Conservation (phyloP, 768 basidiomycete genomes). For the Lentinus tigrinus region DNA sequence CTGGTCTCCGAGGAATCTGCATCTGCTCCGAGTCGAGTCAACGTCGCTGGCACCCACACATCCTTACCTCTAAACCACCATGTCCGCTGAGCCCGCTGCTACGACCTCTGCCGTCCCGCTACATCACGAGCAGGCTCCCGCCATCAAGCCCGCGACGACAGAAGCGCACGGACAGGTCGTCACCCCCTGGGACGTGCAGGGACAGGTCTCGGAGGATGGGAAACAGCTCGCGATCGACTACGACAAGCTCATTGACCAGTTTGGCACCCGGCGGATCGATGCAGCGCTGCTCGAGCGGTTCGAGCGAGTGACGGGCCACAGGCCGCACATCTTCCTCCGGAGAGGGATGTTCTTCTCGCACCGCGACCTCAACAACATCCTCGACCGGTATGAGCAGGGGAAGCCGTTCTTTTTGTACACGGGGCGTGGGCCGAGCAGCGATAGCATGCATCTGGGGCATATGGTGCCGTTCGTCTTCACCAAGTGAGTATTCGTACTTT, state of each 20-base stretch:
- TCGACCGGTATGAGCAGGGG: conserved; percentile 93
- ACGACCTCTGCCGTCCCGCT: conserved; percentile 5
- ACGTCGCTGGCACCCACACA: neutral
- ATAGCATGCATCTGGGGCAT: conserved; percentile 97
- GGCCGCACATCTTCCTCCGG: conserved; percentile 84
- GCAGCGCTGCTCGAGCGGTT: conserved; percentile 79
- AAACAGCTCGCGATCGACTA: conserved; percentile 95
- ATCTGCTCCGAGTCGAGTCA: conserved; percentile 6
- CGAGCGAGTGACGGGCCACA: conserved; percentile 84
- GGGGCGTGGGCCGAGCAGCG: conserved; percentile 93
- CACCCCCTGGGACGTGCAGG: conserved; percentile 98
- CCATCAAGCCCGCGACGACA: conserved; percentile 32
- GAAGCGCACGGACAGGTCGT: conserved; percentile 68
- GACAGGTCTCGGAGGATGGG: conserved; percentile 83
- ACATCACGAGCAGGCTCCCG: conserved; percentile 20
- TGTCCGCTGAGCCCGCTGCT: conserved; percentile 6
- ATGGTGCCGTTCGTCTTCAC: conserved; percentile 98
- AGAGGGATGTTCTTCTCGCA: conserved; percentile 98
- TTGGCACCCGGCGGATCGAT: conserved; percentile 86
- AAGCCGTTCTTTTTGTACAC: conserved; percentile 99
- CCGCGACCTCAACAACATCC: conserved; percentile 89
- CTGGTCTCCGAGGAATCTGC: conserved; percentile 1
- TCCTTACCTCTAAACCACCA: neutral
- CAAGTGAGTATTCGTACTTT: conserved; percentile 57
- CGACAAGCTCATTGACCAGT: conserved; percentile 90